Evolutionary conservation across 2,329 filamentous ascomycete species (phyloP), one percentile per base, ranked within the genome.

Genomic region (Claviceps maximensis): DNA sequence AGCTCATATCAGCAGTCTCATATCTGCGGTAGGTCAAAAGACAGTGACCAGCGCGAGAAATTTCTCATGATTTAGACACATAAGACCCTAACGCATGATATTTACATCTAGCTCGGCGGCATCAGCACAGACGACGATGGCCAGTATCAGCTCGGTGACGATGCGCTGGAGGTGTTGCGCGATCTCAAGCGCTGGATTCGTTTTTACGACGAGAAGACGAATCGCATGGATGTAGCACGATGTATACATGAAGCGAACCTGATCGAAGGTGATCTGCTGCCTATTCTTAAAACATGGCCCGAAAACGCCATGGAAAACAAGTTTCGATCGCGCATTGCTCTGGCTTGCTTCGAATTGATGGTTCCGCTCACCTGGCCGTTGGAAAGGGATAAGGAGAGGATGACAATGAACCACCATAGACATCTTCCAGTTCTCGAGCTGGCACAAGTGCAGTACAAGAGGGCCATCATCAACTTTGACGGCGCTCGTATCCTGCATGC

Each of bases 131-230:
- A 88, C 59, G 84, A 91, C 61, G 84, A 89, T 63, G 87, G 87
- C 53, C 78, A 78, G 63, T 98, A 98, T 67, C 78, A 88, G 45
- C 82, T 97, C 38, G 93, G 93, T 69, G 91, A 97, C 69, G 91
- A 96, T 65, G 91, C 90, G 13, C 75, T 95, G 55, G 87, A 93
- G 54, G 93, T 90, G 63, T 75, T 98, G 54, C 89, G 91, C 57
- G 93, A 98, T 70, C 77, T 98, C 52, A 91, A 93, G 65, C 85
- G 86, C 79, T 98, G 93, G 93, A 78, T 98, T 59, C 89, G 89
- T 60, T 82, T 95, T 57, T 93, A 93, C 74, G 90, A 96, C 67
- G 87, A 95, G 65, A 94, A 94, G 67, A 82, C 85, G 58, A 94
- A 95, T 65, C 85, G 91, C 59, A 86, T 95, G 76, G 93, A 98